These are phyloP conservation scores for Magnolia changhungtana DNA, from an alignment of 164 flowering plant species.

Conservation along the genomic window DNA sequence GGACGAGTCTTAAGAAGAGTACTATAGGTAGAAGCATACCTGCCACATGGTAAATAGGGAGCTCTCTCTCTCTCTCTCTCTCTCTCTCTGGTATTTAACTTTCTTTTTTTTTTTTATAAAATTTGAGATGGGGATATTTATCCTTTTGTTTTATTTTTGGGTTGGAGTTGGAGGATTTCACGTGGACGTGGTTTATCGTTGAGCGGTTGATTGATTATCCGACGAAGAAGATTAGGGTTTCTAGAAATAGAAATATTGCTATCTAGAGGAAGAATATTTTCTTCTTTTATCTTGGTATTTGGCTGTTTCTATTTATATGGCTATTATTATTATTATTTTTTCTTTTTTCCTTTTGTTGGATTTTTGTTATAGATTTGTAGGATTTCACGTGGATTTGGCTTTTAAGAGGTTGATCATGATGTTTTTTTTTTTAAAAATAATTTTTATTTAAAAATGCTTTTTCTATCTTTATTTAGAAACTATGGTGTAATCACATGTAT, in stretches of 20 bases:
- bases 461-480: neutral
- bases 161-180: neutral
- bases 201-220: neutral
- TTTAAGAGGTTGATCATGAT: neutral
- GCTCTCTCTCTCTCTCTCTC: neutral
- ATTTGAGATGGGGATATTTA: neutral
- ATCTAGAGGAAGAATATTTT: neutral
- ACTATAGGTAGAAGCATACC: neutral
- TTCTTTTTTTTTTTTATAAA: too few relatives aligned
- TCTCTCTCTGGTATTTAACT: neutral
- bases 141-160: neutral
- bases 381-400: neutral
- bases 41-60: neutral
- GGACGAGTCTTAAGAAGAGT: too few relatives aligned
- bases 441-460: neutral
- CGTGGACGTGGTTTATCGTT: neutral
- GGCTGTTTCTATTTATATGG: neutral
- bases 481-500: conserved; percentile 5
- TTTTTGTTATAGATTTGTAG: neutral
- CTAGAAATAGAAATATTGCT: neutral
- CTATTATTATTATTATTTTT: too few relatives aligned
- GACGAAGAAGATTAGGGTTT: conserved; percentile 14
- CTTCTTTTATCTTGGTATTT: neutral
- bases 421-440: neutral
- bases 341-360: neutral